Evolutionary conservation across 257 asterid species (phyloP).

Genomic region (Nicotiana undulata): DNA sequence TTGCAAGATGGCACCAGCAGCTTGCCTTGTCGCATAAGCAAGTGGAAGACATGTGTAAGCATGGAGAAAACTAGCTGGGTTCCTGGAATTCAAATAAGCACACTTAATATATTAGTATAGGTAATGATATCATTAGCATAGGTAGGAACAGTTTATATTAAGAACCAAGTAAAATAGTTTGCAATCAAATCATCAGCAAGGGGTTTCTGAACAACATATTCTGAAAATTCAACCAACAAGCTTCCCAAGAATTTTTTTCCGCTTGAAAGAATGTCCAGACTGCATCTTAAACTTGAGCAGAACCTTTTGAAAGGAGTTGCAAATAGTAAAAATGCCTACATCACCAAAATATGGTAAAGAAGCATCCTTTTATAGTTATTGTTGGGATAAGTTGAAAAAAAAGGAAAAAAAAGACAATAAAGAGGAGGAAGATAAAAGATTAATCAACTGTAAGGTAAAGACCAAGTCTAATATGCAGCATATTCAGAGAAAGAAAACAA

Average conservation of each 20-base stretch:
- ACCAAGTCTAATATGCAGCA: background rate
- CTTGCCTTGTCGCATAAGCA: slow-evolving; percentile 84
- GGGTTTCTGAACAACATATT: background rate
- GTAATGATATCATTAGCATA: background rate
- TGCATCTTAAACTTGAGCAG: background rate
- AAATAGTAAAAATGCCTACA: background rate
- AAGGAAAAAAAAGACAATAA: background rate
- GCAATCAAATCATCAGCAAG: background rate
- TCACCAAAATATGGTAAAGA: background rate
- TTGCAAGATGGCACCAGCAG: slow-evolving; percentile 87
- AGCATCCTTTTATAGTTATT: background rate
- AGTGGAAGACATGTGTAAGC: slow-evolving; percentile 96
- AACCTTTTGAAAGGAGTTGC: background rate
- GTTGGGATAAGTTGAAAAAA: background rate
- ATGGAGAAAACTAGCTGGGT: slow-evolving; percentile 92
- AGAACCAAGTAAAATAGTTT: background rate
- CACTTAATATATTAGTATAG: background rate
- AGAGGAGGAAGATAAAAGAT: background rate
- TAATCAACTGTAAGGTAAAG: background rate
- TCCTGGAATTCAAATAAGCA: slow-evolving; percentile 43
- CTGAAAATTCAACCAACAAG: background rate
- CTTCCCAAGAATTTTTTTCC: background rate
- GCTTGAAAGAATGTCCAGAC: background rate
- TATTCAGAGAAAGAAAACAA: background rate
- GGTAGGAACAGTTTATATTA: background rate